These are phyloP conservation scores for Fusarium abutilonis DNA, from an alignment of 2,329 filamentous ascomycete species.

Conservation along the genomic window DNA sequence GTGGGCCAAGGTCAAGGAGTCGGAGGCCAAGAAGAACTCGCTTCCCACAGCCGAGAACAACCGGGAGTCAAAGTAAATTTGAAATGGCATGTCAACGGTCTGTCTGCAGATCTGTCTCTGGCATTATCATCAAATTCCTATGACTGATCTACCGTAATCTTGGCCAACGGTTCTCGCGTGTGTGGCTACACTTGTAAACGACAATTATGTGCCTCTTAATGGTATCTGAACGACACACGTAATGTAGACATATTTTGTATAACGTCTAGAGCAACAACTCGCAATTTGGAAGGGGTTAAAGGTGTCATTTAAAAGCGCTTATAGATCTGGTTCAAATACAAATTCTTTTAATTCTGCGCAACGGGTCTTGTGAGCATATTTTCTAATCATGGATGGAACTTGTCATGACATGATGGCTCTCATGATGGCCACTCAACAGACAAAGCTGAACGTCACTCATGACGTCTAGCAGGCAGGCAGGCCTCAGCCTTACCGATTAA, in stretches of 20 bases:
- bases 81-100: neutral
- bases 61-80: slow-evolving; percentile 33
- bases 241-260: slow-evolving; percentile 39
- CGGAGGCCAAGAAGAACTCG: slow-evolving; percentile 63
- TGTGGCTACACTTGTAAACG: slow-evolving; percentile 12
- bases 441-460: slow-evolving; percentile 16
- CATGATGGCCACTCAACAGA: neutral
- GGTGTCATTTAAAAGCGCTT: slow-evolving; percentile 39
- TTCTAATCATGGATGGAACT: neutral
- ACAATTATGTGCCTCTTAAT: slow-evolving; percentile 15
- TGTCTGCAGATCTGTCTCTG: no score
- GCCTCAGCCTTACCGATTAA: slow-evolving; percentile 14
- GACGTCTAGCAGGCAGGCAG: slow-evolving; percentile 4
- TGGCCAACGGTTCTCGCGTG: neutral
- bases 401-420: neutral
- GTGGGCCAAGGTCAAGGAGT: slow-evolving; percentile 68
- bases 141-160: neutral
- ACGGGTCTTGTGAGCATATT: neutral
- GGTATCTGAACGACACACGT: slow-evolving; percentile 30
- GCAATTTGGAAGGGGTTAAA: slow-evolving; percentile 17
- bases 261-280: slow-evolving; percentile 26
- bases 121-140: neutral
- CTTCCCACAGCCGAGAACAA: slow-evolving; percentile 67
- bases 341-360: neutral
- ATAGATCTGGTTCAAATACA: slow-evolving; percentile 33